Conservation (phyloP, 768 basidiomycete genomes). For the Rossbeevera mucosa region DNA sequence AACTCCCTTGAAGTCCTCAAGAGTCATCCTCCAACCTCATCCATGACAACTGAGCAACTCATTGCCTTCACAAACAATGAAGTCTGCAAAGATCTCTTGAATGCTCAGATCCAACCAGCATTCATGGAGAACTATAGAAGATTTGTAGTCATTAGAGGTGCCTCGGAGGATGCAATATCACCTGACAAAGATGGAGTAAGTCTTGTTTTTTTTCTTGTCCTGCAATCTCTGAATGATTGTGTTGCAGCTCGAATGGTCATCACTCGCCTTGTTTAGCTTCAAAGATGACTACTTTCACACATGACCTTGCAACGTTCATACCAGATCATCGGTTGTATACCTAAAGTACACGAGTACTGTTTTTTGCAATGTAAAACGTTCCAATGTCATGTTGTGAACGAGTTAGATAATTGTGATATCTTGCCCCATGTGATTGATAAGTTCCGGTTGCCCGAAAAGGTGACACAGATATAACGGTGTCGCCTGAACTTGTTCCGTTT, state of each 20-base stretch:
- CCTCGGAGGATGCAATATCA: slow-evolving; percentile 27
- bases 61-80: slow-evolving; percentile 39
- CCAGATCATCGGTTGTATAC: neutral
- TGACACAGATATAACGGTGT: neutral
- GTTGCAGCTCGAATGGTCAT: slow-evolving; percentile 53
- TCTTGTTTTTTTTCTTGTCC: neutral
- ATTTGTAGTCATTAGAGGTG: slow-evolving; percentile 53
- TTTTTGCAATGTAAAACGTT: neutral
- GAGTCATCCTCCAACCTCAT: slow-evolving; percentile 26
- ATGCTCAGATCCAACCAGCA: slow-evolving; percentile 58
- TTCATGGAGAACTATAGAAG: slow-evolving; percentile 61
- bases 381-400: neutral
- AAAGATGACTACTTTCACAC: slow-evolving; percentile 49
- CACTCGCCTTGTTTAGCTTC: slow-evolving; percentile 48
- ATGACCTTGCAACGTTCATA: neutral
- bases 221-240: neutral
- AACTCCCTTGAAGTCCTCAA: slow-evolving; percentile 32
- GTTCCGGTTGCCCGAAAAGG: neutral
- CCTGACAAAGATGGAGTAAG: slow-evolving; percentile 45
- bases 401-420: no score
- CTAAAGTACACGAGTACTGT: neutral
- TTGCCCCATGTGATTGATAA: slow-evolving; percentile 30
- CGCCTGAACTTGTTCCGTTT: neutral
- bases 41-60: slow-evolving; percentile 34
- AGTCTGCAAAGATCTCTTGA: slow-evolving; percentile 44